Base-by-base conservation (phyloP, 163 green algal genomes). In the Volvox carteri region DNA sequence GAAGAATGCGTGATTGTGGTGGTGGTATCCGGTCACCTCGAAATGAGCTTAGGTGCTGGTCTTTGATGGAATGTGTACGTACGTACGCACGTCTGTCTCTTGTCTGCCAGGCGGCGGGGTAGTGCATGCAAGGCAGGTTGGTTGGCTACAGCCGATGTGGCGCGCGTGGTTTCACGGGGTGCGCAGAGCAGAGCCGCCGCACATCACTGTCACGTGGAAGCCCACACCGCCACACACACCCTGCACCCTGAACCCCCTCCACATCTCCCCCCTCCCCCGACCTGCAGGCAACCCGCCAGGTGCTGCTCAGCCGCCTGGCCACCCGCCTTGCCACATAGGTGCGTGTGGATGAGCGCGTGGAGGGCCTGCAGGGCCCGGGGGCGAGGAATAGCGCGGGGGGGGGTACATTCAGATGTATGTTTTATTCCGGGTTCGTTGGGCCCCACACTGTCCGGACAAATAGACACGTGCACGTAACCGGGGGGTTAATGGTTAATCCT, bases 321-420 rank as follows among this genome's bases (percentile, higher is more conserved):
- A 14, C 80, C 80, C 80, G 54, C 30, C 58, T 70, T 62, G 46
- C 46, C 65, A 21, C 44, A 25, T 33, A 87, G 46, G 46, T 87
- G 80, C 0, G 65, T 87, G 44, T 11, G 1, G 41, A 77, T 65
- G 30, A 87, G 65, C 46, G 65, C 62, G 19, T 70, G 46, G 28
- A 87, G 44, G 25, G 65, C 80, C 80, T 87, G 42, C 0, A 28
- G 25, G 39, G 19, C 5, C 28, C 30, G 18, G 1, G 48, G 72
- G 33, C 4, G 11, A 48, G 67, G 67, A 72, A 4, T 65, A 65
- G 28, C 25, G 28, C 28, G 7, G 19, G 28, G 8, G 19, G 25
- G 54, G 28, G 8, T 30, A 65, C 28, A 23, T 11, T 23, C 54
- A 23, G 28, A 65, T 8, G 54, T 25, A 8, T 23, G 54, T n/a